Evolutionary conservation across 1,139 yeast species (phyloP).

Genomic region (Zygosaccharomyces pseudobailii): DNA sequence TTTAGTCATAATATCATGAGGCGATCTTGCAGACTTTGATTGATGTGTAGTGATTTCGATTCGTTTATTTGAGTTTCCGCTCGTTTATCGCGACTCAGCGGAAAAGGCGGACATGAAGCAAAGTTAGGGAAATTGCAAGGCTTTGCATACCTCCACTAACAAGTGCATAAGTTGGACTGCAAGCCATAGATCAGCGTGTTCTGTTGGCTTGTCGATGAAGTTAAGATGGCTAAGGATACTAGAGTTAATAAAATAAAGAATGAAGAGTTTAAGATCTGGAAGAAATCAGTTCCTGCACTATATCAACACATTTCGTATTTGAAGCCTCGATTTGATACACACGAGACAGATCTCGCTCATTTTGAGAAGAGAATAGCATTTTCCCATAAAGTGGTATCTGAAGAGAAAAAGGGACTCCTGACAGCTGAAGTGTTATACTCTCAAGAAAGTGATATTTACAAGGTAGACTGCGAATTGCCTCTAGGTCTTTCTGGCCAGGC

Average conservation of each 20-base stretch:
- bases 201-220: neutral
- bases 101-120: neutral
- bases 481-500: slow-evolving; percentile 20
- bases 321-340: slow-evolving; percentile 50
- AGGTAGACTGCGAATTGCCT: slow-evolving; percentile 29
- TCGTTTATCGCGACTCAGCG: neutral
- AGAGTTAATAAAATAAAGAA: slow-evolving; percentile 39
- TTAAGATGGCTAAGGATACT: slow-evolving; percentile 14
- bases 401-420: slow-evolving; percentile 24
- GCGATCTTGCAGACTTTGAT: no score
- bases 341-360: slow-evolving; percentile 19
- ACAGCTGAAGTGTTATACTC: slow-evolving; percentile 29
- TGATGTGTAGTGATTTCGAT: no score
- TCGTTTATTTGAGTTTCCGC: neutral
- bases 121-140: neutral
- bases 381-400: slow-evolving; percentile 27
- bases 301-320: slow-evolving; percentile 58
- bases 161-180: no score
- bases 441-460: slow-evolving; percentile 31
- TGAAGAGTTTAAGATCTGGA: slow-evolving; percentile 88
- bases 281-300: slow-evolving; percentile 85
- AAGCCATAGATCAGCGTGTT: no score
- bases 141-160: neutral
- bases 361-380: slow-evolving; percentile 25
- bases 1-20: no score